phyloP scores from a whole-genome alignment of 2,329 filamentous ascomycete species.

The Ophiostoma angusticollis region DNA sequence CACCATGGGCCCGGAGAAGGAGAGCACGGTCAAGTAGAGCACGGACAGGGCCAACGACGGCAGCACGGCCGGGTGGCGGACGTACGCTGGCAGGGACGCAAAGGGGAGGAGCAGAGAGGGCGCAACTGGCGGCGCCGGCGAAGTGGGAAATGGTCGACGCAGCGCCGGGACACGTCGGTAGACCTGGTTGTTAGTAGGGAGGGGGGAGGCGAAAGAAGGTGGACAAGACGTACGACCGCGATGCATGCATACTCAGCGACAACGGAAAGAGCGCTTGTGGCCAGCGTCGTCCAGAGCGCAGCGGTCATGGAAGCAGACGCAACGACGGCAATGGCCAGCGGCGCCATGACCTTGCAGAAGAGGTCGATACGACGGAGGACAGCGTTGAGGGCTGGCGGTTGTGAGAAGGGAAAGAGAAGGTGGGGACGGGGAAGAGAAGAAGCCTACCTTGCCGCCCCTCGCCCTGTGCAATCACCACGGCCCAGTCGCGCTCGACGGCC shows the following conservation, averaged over 20 bases:
- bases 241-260: conserved; percentile 33
- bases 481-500: conserved; percentile 60
- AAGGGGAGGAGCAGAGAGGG: conserved; percentile 17
- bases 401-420: no score
- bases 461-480: conserved; percentile 36
- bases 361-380: conserved; percentile 46
- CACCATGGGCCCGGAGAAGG: conserved; percentile 49
- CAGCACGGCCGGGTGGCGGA: conserved; percentile 41
- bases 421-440: no score
- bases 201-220: neutral
- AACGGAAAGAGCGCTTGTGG: conserved; percentile 34
- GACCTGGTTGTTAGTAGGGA: conserved; percentile 12
- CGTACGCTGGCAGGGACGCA: conserved; percentile 29
- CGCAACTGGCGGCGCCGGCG: no score
- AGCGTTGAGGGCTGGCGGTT: conserved; percentile 36
- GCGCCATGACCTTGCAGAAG: conserved; percentile 42
- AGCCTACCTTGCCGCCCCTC: no score
- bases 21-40: conserved; percentile 49
- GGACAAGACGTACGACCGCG: conserved; percentile 21
- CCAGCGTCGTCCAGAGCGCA: conserved; percentile 35
- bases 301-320: conserved; percentile 30
- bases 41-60: conserved; percentile 47
- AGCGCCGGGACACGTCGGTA: conserved; percentile 16
- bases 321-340: conserved; percentile 36
- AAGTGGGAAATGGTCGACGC: no score